Percentiles rank a stretch among this genome's conserved stretches.
These are phyloP conservation scores for Claviceps sp. DNA, from an alignment of 2,329 filamentous ascomycete genomes.

Conservation along the genomic window DNA sequence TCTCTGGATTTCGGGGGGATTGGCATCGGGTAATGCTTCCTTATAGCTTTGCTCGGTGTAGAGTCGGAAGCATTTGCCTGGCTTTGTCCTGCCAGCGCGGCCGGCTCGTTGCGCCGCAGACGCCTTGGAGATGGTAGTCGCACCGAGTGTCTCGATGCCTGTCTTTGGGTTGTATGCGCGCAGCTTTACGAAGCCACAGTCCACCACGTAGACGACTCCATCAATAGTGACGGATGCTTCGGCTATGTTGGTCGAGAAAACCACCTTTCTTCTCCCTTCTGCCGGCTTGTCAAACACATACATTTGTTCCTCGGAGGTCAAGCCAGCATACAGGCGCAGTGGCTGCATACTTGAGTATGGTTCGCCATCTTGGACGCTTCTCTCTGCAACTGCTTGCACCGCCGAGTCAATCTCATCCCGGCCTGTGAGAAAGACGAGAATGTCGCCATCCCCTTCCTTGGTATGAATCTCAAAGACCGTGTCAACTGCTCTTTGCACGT, in stretches of 20 bases:
- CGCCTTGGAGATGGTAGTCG: slow-evolving; percentile 74
- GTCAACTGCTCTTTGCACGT: slow-evolving; percentile 68
- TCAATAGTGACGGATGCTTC: slow-evolving; percentile 93
- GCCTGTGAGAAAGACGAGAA: slow-evolving; percentile 83
- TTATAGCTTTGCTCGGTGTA: slow-evolving; percentile 69
- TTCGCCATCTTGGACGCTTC: slow-evolving; percentile 42
- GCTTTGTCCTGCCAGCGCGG: slow-evolving; percentile 73
- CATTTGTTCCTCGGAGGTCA: slow-evolving; percentile 86
- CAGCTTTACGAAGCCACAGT: slow-evolving; percentile 83
- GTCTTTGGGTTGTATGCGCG: slow-evolving; percentile 72
- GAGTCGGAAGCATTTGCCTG: slow-evolving; percentile 87
- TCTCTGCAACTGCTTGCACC: slow-evolving; percentile 67
- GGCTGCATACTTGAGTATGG: slow-evolving; percentile 17
- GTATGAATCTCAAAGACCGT: slow-evolving; percentile 81
- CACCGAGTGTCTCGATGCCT: slow-evolving; percentile 77
- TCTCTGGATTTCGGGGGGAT: slow-evolving; percentile 80
- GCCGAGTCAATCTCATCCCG: slow-evolving; percentile 82
- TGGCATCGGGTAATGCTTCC: slow-evolving; percentile 48
- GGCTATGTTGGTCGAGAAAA: slow-evolving; percentile 90
- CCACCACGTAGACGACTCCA: slow-evolving; percentile 80
- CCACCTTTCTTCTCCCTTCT: slow-evolving; percentile 74
- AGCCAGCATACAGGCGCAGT: slow-evolving; percentile 76
- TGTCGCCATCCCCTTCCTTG: slow-evolving; percentile 69
- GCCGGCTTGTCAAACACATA: slow-evolving; percentile 80
- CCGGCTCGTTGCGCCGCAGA: slow-evolving; percentile 87